These are phyloP conservation scores for Murraya paniculata DNA, from an alignment of 345 rosid species.

Conservation along the genomic window DNA sequence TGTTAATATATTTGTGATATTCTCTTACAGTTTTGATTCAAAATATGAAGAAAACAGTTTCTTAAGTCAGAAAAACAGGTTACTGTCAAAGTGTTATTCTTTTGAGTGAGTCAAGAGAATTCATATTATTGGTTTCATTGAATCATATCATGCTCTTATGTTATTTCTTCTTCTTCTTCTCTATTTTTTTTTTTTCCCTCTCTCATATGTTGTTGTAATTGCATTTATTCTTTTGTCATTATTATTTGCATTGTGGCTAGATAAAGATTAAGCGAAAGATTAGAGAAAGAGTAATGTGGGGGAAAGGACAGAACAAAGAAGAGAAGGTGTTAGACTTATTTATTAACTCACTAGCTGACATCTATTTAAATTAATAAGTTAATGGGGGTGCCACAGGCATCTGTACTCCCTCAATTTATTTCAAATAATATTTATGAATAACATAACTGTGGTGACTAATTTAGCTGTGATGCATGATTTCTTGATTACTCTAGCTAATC, in stretches of 20 bases:
- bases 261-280: neutral
- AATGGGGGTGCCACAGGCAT: neutral
- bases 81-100: slow-evolving; percentile 22
- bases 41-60: slow-evolving; percentile 33
- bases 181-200: neutral
- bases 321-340: neutral
- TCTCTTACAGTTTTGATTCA: slow-evolving; percentile 33
- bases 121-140: slow-evolving; percentile 2
- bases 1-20: neutral
- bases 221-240: neutral
- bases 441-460: neutral
- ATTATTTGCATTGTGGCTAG: neutral
- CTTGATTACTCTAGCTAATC: neutral
- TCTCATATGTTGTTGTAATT: neutral
- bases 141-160: slow-evolving; percentile 6
- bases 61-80: slow-evolving; percentile 18
- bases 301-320: neutral
- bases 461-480: neutral
- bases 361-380: neutral
- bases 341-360: neutral
- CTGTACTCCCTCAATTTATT: neutral
- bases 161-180: slow-evolving; percentile 1
- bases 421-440: neutral
- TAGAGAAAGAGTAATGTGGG: neutral
- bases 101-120: slow-evolving; percentile 35